These are phyloP conservation scores for Leishmania tarentolae DNA, from an alignment of 208 protist species.

Conservation along the genomic window DNA sequence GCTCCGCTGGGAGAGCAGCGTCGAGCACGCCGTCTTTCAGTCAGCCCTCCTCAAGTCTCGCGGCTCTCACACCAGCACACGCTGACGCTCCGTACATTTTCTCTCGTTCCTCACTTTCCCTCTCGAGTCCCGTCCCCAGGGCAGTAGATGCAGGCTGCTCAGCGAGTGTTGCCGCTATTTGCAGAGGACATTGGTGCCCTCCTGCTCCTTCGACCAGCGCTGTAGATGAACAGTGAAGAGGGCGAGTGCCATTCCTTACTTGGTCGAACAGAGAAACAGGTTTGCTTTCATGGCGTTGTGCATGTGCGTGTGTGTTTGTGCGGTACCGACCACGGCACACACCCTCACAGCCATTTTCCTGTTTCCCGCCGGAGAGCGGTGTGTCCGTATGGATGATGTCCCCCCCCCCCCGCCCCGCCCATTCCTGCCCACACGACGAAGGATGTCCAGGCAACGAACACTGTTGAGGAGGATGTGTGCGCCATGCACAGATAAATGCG, in stretches of 20 bases:
- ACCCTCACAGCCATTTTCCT: background rate
- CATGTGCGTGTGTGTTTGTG: no score
- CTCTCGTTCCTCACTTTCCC: background rate
- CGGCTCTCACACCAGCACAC: background rate
- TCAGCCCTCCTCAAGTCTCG: conserved; percentile 32
- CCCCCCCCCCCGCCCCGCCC: no score
- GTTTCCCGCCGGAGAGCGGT: background rate
- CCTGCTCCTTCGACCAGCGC: background rate
- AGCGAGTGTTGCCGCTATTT: background rate
- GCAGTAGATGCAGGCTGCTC: background rate
- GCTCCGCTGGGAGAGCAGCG: conserved; percentile 27
- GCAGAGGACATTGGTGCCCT: background rate
- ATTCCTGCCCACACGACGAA: background rate
- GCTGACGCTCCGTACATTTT: conserved; percentile 6
- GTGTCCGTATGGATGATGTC: background rate
- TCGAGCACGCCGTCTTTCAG: conserved; percentile 48
- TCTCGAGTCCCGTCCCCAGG: background rate
- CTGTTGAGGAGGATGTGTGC: background rate
- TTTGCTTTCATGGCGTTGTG: background rate
- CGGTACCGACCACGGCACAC: background rate
- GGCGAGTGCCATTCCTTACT: background rate
- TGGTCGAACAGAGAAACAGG: background rate
- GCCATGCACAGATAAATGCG: background rate
- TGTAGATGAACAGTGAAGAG: background rate
- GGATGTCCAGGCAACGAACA: background rate